Percentiles rank a stretch among this genome's conserved stretches.
Conservation (phyloP, 495 filamentous ascomycete species). For the Venustampulla echinocandica region DNA sequence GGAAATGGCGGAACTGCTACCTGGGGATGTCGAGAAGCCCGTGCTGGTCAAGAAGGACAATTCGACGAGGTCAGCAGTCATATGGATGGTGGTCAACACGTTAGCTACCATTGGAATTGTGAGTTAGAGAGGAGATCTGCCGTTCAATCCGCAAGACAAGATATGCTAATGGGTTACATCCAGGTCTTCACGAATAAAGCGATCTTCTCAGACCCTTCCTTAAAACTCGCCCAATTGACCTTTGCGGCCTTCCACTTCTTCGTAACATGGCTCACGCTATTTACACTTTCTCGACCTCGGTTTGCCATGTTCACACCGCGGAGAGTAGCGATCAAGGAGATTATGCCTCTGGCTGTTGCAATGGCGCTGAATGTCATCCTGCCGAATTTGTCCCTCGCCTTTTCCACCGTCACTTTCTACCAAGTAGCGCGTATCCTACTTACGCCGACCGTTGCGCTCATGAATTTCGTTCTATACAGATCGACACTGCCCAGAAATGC, state of each 20-base stretch:
- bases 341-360: conserved; percentile 55
- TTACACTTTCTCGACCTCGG: conserved; percentile 51
- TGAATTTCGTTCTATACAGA: conserved; percentile 59
- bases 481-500: conserved; percentile 47
- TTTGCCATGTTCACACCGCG: conserved; percentile 54
- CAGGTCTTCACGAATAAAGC: conserved; percentile 73
- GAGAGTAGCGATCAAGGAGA: conserved; percentile 43
- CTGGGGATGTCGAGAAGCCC: conserved; percentile 11
- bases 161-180: no score
- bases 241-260: conserved; percentile 70
- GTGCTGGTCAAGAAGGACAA: conserved; percentile 1
- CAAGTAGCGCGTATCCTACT: conserved; percentile 65
- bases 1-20: conserved; percentile 17
- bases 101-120: conserved; percentile 55
- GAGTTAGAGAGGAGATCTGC: conserved; percentile 16
- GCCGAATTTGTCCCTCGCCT: conserved; percentile 64
- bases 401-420: conserved; percentile 66
- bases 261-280: conserved; percentile 58
- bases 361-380: conserved; percentile 68
- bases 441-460: conserved; percentile 56
- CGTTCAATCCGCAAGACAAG: no score
- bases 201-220: conserved; percentile 58
- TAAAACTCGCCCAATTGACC: conserved; percentile 57
- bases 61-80: conserved; percentile 27
- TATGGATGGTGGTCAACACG: conserved; percentile 52